These are phyloP conservation scores for Aspergillus novoparasiticus DNA, from an alignment of 2,329 filamentous ascomycete genomes.

Conservation along the genomic window DNA sequence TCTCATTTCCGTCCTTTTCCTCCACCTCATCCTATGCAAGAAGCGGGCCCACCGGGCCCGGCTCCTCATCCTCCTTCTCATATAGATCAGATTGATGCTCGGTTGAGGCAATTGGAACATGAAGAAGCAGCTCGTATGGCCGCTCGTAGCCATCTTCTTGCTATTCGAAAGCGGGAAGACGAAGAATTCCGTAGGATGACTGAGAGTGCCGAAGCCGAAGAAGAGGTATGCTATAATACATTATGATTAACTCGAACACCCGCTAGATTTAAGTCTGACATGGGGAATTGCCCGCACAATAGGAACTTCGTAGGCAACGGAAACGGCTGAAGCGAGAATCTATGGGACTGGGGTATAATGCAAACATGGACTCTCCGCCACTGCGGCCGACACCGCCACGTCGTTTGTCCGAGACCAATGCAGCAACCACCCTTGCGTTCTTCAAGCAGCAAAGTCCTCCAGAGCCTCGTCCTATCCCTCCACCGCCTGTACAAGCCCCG, in stretches of 20 bases:
- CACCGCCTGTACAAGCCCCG: constrained; percentile 29
- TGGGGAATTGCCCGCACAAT: constrained; percentile 6
- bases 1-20: constrained; percentile 36
- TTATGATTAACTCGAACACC: background rate
- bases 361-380: constrained; percentile 39
- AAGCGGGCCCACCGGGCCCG: constrained; percentile 27
- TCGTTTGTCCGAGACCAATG: constrained; percentile 44
- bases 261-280: constrained; percentile 6
- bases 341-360: constrained; percentile 41
- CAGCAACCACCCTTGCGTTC: constrained; percentile 43
- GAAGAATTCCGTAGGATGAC: constrained; percentile 45
- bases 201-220: constrained; percentile 42
- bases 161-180: constrained; percentile 43
- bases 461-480: constrained; percentile 36
- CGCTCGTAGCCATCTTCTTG: constrained; percentile 39
- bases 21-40: constrained; percentile 32
- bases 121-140: constrained; percentile 44
- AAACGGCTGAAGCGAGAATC: constrained; percentile 45
- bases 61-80: constrained; percentile 28
- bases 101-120: constrained; percentile 42
- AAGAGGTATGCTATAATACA: constrained; percentile 37
- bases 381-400: constrained; percentile 41
- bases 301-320: constrained; percentile 44
- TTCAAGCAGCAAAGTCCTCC: constrained; percentile 46
- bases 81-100: constrained; percentile 43